phyloP scores from a whole-genome alignment of 2,329 filamentous ascomycete species.

The Microcyclosporella mali region DNA sequence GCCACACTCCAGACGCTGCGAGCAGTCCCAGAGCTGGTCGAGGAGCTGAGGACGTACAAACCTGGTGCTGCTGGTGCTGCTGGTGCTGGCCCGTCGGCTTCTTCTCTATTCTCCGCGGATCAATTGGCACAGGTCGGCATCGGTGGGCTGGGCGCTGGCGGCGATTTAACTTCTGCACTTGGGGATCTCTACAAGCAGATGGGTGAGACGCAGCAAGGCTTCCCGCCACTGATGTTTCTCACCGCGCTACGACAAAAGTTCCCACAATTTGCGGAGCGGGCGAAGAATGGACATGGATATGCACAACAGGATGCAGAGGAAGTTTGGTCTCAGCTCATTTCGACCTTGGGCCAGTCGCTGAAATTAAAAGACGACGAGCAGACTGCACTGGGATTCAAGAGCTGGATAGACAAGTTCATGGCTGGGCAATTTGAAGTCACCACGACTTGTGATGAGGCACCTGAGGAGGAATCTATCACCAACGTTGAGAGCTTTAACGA shows the following conservation, averaged over 20 bases:
- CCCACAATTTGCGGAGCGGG: slow-evolving; percentile 87
- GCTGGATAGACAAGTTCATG: slow-evolving; percentile 76
- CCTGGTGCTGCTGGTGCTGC: slow-evolving; percentile 17
- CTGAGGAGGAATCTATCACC: slow-evolving; percentile 63
- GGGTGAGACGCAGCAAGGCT: slow-evolving; percentile 81
- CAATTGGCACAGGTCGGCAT: slow-evolving; percentile 47
- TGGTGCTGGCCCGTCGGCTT: slow-evolving; percentile 21
- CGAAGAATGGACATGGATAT: slow-evolving; percentile 74
- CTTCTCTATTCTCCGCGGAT: slow-evolving; percentile 27
- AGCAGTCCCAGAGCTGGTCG: slow-evolving; percentile 82
- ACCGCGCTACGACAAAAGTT: slow-evolving; percentile 70
- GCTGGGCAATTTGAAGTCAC: slow-evolving; percentile 71
- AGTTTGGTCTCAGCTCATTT: slow-evolving; percentile 92
- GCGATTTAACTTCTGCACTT: slow-evolving; percentile 70
- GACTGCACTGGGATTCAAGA: slow-evolving; percentile 56
- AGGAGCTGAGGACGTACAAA: slow-evolving; percentile 63
- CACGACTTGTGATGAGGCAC: slow-evolving; percentile 79
- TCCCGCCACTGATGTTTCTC: slow-evolving; percentile 76
- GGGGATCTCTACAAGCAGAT: slow-evolving; percentile 83
- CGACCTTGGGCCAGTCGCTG: slow-evolving; percentile 72
- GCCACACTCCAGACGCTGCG: slow-evolving; percentile 89
- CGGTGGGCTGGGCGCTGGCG: slow-evolving; percentile 52
- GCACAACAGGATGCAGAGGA: slow-evolving; percentile 99
- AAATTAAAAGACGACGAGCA: slow-evolving; percentile 51
- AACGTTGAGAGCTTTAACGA: slow-evolving; percentile 77